These are phyloP conservation scores for Salix exigua DNA, from an alignment of 345 rosid species.

Conservation along the genomic window DNA sequence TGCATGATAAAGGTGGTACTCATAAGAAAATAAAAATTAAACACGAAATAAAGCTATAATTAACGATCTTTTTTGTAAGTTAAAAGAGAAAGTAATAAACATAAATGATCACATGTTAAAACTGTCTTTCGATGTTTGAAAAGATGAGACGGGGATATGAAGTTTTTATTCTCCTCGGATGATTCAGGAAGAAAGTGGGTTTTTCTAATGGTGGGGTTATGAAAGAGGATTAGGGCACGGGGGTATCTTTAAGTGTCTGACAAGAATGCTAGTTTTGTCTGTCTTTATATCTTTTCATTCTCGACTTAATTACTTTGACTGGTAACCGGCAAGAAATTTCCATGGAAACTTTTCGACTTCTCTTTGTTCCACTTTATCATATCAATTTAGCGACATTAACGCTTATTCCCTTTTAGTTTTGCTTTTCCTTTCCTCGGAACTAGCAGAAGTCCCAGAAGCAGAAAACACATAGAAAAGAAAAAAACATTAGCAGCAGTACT, in stretches of 20 bases:
- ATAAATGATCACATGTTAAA: neutral
- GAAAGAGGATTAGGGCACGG: conserved; percentile 21
- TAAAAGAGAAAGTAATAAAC: neutral
- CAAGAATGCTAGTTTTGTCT: conserved; percentile 36
- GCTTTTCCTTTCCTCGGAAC: conserved; percentile 42
- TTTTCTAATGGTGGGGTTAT: neutral
- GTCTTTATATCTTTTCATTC: conserved; percentile 21
- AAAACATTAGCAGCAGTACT: conserved; percentile 1
- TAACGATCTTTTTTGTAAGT: neutral
- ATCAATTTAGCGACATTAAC: conserved; percentile 62
- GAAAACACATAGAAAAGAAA: conserved; percentile 7
- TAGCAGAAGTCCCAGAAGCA: conserved; percentile 25
- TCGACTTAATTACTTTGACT: conserved; percentile 24
- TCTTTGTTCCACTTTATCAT: conserved; percentile 69
- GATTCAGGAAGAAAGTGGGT: conserved; percentile 11
- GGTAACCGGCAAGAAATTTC: conserved; percentile 56
- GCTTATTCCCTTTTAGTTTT: conserved; percentile 37
- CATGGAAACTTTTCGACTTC: conserved; percentile 63
- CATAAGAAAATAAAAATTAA: neutral
- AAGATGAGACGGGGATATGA: conserved; percentile 8
- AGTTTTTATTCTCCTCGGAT: neutral
- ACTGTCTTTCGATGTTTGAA: conserved; percentile 6
- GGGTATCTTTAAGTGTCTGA: conserved; percentile 24
- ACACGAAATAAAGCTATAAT: neutral
- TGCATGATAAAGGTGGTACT: neutral